Conservation (phyloP, 2,329 filamentous ascomycete genomes). For the Pyricularia sp. region DNA sequence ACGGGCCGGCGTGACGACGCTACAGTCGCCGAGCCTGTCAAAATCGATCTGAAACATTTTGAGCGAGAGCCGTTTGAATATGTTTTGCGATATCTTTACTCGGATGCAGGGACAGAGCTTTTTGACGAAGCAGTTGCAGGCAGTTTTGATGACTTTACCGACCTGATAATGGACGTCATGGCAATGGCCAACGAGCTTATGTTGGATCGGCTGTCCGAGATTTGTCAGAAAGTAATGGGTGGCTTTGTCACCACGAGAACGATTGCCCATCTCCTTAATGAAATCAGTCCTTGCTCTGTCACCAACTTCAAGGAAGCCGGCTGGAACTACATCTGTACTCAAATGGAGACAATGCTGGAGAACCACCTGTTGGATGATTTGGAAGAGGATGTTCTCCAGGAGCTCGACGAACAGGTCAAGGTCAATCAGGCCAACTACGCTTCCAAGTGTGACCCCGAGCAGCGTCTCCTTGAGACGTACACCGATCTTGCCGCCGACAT, state of each 20-base stretch:
- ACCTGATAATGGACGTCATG: constrained; percentile 85
- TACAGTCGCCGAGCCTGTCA: constrained; percentile 31
- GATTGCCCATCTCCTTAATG: constrained; percentile 72
- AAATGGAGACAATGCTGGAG: constrained; percentile 83
- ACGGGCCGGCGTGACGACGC: constrained; percentile 45
- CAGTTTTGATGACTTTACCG: constrained; percentile 71
- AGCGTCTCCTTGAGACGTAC: constrained; percentile 45
- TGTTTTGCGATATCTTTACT: constrained; percentile 71
- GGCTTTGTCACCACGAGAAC: constrained; percentile 78
- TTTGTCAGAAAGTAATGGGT: constrained; percentile 76
- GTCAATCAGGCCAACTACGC: constrained; percentile 75
- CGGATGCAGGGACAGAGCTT: constrained; percentile 65
- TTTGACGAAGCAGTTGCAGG: constrained; percentile 64
- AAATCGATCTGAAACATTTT: constrained; percentile 75
- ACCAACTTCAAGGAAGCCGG: constrained; percentile 77
- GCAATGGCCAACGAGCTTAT: constrained; percentile 86
- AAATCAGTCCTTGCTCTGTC: constrained; percentile 71
- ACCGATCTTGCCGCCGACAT: constrained; percentile 52
- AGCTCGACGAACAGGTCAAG: constrained; percentile 69
- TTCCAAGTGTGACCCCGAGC: constrained; percentile 52
- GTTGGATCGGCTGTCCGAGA: constrained; percentile 79
- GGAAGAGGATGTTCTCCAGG: constrained; percentile 67
- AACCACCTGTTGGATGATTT: constrained; percentile 78
- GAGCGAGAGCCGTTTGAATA: constrained; percentile 59
- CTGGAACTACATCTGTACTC: constrained; percentile 81